Percentiles rank a stretch among this genome's conserved stretches.
Conservation (phyloP, 192 early-diverging fungal species). For the Coemansia sp. region DNA sequence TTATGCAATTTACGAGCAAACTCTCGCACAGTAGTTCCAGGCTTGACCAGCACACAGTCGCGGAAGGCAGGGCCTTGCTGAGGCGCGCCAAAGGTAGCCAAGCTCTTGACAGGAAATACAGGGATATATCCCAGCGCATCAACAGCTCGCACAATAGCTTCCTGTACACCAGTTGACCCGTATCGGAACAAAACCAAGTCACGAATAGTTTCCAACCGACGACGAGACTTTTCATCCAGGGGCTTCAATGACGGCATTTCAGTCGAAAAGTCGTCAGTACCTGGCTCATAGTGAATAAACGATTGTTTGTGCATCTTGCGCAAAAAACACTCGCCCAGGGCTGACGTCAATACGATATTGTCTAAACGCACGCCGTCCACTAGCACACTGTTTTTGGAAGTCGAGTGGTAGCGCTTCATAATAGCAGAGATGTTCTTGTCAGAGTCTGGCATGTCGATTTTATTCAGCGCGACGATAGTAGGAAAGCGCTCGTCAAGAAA, state of each 20-base stretch:
- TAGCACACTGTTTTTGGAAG: neutral
- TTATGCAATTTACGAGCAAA: constrained; percentile 70
- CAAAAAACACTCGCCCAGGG: constrained; percentile 65
- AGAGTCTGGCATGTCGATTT: constrained; percentile 81
- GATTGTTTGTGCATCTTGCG: constrained; percentile 63
- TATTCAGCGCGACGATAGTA: constrained; percentile 82
- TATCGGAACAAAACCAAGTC: constrained; percentile 84
- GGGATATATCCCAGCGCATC: constrained; percentile 69
- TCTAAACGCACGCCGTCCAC: constrained; percentile 38
- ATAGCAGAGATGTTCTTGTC: constrained; percentile 83
- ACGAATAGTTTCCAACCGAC: constrained; percentile 64
- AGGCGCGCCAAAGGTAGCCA: constrained; percentile 62
- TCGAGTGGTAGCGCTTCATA: constrained; percentile 62
- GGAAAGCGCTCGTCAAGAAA: constrained; percentile 82
- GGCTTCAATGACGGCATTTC: constrained; percentile 33
- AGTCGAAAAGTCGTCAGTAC: constrained; percentile 60
- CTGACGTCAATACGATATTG: constrained; percentile 66
- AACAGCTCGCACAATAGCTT: constrained; percentile 66
- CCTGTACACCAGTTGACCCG: constrained; percentile 79
- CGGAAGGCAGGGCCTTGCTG: constrained; percentile 56
- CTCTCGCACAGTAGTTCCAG: constrained; percentile 74
- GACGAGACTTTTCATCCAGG: constrained; percentile 58
- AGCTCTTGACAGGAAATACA: constrained; percentile 75
- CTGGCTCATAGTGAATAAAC: constrained; percentile 60
- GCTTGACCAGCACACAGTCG: constrained; percentile 73